Evolutionary conservation across 345 rosid species (phyloP).

Genomic region (Balakata baccata): DNA sequence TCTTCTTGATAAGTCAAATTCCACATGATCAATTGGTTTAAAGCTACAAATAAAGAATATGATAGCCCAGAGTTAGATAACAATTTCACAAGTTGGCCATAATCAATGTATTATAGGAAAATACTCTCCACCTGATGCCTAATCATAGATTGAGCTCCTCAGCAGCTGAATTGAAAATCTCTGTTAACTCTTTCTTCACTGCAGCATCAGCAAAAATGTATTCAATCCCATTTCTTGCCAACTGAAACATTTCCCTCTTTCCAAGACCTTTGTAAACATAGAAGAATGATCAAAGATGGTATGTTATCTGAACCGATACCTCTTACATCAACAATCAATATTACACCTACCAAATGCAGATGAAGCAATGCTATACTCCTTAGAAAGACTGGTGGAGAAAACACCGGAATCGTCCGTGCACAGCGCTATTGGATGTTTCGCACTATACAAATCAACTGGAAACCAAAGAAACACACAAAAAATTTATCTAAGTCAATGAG

Average conservation of each 20-base stretch:
- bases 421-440: constrained; percentile 66
- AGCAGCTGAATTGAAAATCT: constrained; percentile 43
- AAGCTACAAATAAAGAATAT: background rate
- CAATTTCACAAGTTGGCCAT: background rate
- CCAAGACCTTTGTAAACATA: constrained; percentile 46
- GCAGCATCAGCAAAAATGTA: constrained; percentile 65
- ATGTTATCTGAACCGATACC: constrained; percentile 7
- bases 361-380: constrained; percentile 70
- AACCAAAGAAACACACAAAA: background rate
- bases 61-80: background rate
- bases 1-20: background rate
- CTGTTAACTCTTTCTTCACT: constrained; percentile 54
- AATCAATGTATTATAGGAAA: background rate
- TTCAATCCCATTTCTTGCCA: constrained; percentile 55
- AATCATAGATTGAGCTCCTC: constrained; percentile 34
- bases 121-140: background rate
- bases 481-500: background rate
- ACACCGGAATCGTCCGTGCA: constrained; percentile 94
- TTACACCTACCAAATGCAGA: constrained; percentile 61
- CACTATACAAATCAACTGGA: constrained; percentile 65
- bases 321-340: constrained; percentile 5
- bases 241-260: constrained; percentile 56
- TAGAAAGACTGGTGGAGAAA: constrained; percentile 72
- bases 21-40: constrained; percentile 1
- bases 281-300: constrained; percentile 10